phyloP scores from a whole-genome alignment of 176 grass and related monocot species.

The Musa beccarii region DNA sequence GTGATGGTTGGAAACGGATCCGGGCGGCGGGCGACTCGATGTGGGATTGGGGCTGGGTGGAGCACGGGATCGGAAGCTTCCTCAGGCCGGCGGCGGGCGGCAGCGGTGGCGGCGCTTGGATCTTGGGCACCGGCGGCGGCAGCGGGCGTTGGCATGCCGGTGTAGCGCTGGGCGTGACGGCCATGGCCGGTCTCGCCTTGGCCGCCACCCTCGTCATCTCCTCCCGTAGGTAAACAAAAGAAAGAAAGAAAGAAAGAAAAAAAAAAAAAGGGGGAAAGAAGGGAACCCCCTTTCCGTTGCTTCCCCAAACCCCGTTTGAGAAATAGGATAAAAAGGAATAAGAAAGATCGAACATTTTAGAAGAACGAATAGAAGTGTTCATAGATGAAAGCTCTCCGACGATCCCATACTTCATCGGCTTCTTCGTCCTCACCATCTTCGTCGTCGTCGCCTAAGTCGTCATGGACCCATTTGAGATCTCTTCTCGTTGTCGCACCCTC shows the following conservation, averaged over 20 bases:
- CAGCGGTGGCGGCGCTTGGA: slow-evolving; percentile 5
- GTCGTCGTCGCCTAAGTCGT: slow-evolving; percentile 60
- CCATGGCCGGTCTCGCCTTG: slow-evolving; percentile 22
- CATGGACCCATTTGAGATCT: slow-evolving; percentile 89
- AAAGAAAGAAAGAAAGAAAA: neutral
- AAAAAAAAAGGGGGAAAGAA: neutral
- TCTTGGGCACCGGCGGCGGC: slow-evolving; percentile 1
- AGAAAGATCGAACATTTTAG: neutral
- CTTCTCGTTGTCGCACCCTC: slow-evolving; percentile 62
- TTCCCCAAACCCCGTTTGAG: slow-evolving; percentile 4
- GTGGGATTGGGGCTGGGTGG: slow-evolving; percentile 10
- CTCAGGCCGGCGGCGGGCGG: slow-evolving; percentile 1
- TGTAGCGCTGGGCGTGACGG: slow-evolving; percentile 23
- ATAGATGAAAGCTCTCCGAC: slow-evolving; percentile 80
- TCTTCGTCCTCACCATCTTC: slow-evolving; percentile 55
- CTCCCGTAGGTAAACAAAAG: slow-evolving; percentile 28
- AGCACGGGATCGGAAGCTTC: slow-evolving; percentile 7
- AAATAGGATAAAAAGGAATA: neutral
- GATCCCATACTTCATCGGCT: slow-evolving; percentile 59
- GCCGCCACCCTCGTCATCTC: slow-evolving; percentile 22
- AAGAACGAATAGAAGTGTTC: neutral
- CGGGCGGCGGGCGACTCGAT: slow-evolving; percentile 9
- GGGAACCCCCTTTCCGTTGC: neutral
- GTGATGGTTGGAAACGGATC: neutral
- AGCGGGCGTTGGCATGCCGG: slow-evolving; percentile 15